Conservation (phyloP, 257 asterid genomes). For the Fraxinus pennsylvanica region DNA sequence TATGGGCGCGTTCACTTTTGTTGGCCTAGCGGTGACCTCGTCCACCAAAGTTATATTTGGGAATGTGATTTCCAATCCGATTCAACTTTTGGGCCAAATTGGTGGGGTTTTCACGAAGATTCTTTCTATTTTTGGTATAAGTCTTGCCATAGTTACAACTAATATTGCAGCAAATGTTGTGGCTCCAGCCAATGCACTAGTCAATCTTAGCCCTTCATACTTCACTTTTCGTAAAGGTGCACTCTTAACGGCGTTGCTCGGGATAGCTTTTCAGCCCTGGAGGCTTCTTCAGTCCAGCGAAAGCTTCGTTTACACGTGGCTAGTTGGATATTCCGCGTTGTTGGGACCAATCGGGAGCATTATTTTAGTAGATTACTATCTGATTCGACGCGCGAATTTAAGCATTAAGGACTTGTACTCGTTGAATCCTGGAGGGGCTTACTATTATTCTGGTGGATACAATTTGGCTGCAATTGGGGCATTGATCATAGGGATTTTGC, state of each 20-base stretch:
- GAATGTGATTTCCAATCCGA: conserved; percentile 64
- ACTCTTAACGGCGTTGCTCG: conserved; percentile 64
- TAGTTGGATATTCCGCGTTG: conserved; percentile 81
- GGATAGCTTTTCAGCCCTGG: conserved; percentile 90
- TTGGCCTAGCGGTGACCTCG: conserved; percentile 90
- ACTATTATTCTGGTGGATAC: conserved; percentile 64
- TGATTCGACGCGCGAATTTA: conserved; percentile 42
- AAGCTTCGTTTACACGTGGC: conserved; percentile 89
- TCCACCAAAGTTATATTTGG: conserved; percentile 81
- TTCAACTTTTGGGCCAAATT: conserved; percentile 64
- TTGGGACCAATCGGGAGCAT: conserved; percentile 82
- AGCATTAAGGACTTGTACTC: conserved; percentile 55
- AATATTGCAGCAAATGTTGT: conserved; percentile 95
- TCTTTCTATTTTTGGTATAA: conserved; percentile 71
- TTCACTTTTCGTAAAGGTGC: conserved; percentile 78
- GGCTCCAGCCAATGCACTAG: conserved; percentile 89
- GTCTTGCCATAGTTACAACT: conserved; percentile 76
- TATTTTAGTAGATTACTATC: conserved; percentile 67
- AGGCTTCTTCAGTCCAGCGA: conserved; percentile 79
- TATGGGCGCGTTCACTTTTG: conserved; percentile 89
- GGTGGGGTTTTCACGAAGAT: conserved; percentile 72
- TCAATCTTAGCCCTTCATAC: conserved; percentile 67
- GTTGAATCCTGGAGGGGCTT: conserved; percentile 55
- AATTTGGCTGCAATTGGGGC: conserved; percentile 65
- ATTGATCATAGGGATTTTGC: conserved; percentile 64